Base-by-base conservation (phyloP, 2,329 filamentous ascomycete genomes). In the Thelonectria olida region DNA sequence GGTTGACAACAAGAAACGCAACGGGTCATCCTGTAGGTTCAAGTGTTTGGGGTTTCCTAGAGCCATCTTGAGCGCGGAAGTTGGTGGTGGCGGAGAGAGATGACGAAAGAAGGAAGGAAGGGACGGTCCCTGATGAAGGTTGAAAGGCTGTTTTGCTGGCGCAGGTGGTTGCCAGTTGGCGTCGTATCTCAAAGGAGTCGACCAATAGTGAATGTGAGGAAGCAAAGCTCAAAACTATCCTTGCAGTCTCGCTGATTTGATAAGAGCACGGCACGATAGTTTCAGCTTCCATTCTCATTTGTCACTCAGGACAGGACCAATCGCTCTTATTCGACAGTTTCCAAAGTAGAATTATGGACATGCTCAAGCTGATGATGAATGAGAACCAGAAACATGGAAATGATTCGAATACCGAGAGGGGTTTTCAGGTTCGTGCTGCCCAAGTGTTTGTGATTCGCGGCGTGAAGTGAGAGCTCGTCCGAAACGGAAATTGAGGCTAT, bases 21-120 rank as follows among this genome's bases (percentile, higher is more conserved):
- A 77, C 76, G 67, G 65, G 64, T 72, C 69, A 58, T 78, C 74
- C 57, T 75, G 73, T 48, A 78, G 59, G 57, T 82, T 81, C 55
- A 72, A 68, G 63, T 82, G 79, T 59, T 73, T 78, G n/a, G 66
- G 59, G 54, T 81, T 82, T 54, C 70, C 73, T 23, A 69, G 72
- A 54, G 77, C 73, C 73, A 75, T 80, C 42, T 62, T 68, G 62
- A 59, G 34, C n/a, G 12, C 13, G 47, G 15, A 25, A 38, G 38
- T 47, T n/a, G 19, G 41, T 48, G 53, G n/a, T 36, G n/a, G 8
- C 31, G 17, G 45, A 31, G 25, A 17, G 34, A 19, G 20, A 25
- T 55, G 20, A 13, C 22, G 20, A 39, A 4, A 20, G 2, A 28
- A 23, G 31, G 3, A 36, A 12, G 17, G 17, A 22, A 23, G 41